Conservation (phyloP, 164 flowering plant species). For the Magnolia changhungtana region DNA sequence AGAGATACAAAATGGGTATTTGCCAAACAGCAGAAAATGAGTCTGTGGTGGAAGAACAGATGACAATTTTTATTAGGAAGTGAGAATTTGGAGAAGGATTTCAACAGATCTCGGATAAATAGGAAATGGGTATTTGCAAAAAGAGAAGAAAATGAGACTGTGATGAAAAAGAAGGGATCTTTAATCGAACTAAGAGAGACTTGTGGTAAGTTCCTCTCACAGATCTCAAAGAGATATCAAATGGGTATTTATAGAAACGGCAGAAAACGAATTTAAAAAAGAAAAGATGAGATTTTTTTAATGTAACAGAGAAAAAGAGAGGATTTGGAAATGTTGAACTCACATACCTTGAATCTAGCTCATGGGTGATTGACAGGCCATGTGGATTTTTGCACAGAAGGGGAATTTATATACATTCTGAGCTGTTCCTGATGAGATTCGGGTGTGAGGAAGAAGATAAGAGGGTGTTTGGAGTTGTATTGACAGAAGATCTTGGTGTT, state of each 20-base stretch:
- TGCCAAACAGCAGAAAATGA: slow-evolving; percentile 9
- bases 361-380: slow-evolving; percentile 21
- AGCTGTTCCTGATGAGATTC: slow-evolving; percentile 10
- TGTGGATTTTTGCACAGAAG: slow-evolving; percentile 1
- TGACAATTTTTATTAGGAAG: not conserved
- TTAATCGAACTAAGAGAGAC: not conserved
- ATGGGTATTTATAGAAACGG: slow-evolving; percentile 20
- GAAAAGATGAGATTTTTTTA: slow-evolving; percentile 16
- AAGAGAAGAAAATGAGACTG: not conserved
- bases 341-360: slow-evolving; percentile 27
- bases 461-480: slow-evolving; percentile 8
- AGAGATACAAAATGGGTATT: slow-evolving; percentile 13
- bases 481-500: slow-evolving; percentile 7
- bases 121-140: not conserved
- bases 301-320: slow-evolving; percentile 8
- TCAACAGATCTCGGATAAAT: not conserved
- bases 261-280: not conserved
- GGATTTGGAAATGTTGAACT: slow-evolving; percentile 1
- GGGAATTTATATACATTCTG: not conserved
- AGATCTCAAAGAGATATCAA: slow-evolving; percentile 10
- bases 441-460: slow-evolving; percentile 7
- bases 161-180: not conserved
- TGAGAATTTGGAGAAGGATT: slow-evolving; percentile 24
- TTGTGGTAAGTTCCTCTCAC: not conserved
- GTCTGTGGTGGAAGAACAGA: not conserved